A percentile compares a stretch with the other conserved stretches of the same genome.
Conservation (phyloP, 176 grass and related monocot genomes). For the Zea mays region Zm-B73-REFERENCE-NAM-5.0 NC_050104.1:122227501-122228000, state of each 20-base stretch:
- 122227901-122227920: too few relatives aligned
- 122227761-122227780: conserved; percentile 71
- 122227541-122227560: conserved; percentile 40
- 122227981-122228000: too few relatives aligned
- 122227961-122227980: too few relatives aligned
- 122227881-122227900: conserved; percentile 53
- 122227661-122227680: conserved; percentile 62
- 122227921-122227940: too few relatives aligned
- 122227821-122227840: conserved; percentile 39
- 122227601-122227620: conserved; percentile 50
- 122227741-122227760: conserved; percentile 82
- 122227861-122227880: conserved; percentile 64
- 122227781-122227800: conserved; percentile 85
- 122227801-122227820: conserved; percentile 83
- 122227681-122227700: conserved; percentile 35
- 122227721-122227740: conserved; percentile 70
- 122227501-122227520: conserved; percentile 55
- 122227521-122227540: conserved; percentile 60
- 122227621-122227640: conserved; percentile 65
- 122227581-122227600: conserved; percentile 53
- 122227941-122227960: too few relatives aligned
- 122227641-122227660: conserved; percentile 26
- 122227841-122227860: conserved; percentile 56
- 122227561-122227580: conserved; percentile 56
- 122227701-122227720: conserved; percentile 58